A percentile compares a stretch with the other conserved stretches of the same genome.
These are phyloP conservation scores for Scheffersomyces quercinus DNA, from an alignment of 1,139 yeast genomes.

Conservation along the genomic window DNA sequence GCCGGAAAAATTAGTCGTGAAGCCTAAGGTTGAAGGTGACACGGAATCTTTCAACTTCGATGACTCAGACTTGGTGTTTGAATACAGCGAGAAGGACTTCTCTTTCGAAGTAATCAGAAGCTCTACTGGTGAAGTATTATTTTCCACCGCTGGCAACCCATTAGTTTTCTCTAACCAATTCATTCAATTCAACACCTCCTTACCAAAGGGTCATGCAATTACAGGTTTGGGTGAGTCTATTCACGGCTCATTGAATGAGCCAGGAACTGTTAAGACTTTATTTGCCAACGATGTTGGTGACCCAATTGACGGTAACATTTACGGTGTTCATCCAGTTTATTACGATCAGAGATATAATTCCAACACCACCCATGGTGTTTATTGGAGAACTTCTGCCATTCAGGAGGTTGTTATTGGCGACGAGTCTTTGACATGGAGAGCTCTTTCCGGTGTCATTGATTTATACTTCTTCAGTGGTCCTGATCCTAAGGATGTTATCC, in stretches of 20 bases:
- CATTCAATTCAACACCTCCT: constrained; percentile 27
- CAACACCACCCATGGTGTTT: constrained; percentile 23
- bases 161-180: constrained; percentile 33
- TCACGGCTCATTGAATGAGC: constrained; percentile 26
- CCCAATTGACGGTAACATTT: constrained; percentile 24
- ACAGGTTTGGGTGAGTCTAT: constrained; percentile 34
- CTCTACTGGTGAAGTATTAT: constrained; percentile 24
- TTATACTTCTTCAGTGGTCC: constrained; percentile 35
- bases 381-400: constrained; percentile 24
- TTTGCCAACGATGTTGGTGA: constrained; percentile 23
- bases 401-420: constrained; percentile 23
- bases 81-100: constrained; percentile 21
- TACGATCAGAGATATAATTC: constrained; percentile 21
- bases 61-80: constrained; percentile 21
- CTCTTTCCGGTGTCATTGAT: constrained; percentile 28
- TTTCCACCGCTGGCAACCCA: constrained; percentile 29
- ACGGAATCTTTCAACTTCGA: constrained; percentile 9
- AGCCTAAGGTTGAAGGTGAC: constrained; percentile 16
- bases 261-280: constrained; percentile 28
- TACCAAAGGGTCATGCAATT: constrained; percentile 26
- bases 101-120: constrained; percentile 26
- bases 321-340: constrained; percentile 26
- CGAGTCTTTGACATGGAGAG: constrained; percentile 26
- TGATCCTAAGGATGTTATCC: constrained; percentile 26
- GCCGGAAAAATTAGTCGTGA: constrained; percentile 23